These are phyloP conservation scores for Acorus gramineus DNA, from an alignment of 106 monocot species.

Conservation along the genomic window DNA sequence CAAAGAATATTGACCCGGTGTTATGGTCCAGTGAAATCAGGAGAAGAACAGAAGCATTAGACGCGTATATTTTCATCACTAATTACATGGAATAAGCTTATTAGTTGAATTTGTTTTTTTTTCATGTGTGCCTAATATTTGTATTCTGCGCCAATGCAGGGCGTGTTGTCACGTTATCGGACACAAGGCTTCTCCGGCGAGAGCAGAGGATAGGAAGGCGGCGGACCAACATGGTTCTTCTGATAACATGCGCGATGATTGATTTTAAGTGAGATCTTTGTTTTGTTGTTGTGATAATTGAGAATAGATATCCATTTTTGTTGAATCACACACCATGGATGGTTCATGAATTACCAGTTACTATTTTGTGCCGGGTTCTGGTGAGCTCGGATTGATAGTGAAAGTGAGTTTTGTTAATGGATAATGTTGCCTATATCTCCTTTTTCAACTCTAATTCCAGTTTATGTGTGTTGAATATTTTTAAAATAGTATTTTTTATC, in stretches of 20 bases:
- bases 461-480: too few species aligned
- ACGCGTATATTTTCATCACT: slow-evolving; percentile 26
- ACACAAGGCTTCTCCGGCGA: slow-evolving; percentile 20
- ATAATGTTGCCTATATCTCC: too few species aligned
- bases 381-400: too few species aligned
- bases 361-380: too few species aligned
- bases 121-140: neutral
- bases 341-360: too few species aligned
- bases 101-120: neutral
- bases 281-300: too few species aligned
- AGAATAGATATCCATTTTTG: too few species aligned
- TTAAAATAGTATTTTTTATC: too few species aligned
- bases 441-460: too few species aligned
- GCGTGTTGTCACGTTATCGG: slow-evolving; percentile 31
- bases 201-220: slow-evolving; percentile 29
- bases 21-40: slow-evolving; percentile 74
- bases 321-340: too few species aligned
- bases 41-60: slow-evolving; percentile 38
- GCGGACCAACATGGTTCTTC: slow-evolving; percentile 12
- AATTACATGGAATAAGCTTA: neutral
- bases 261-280: neutral
- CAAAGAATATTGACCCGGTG: slow-evolving; percentile 47
- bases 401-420: too few species aligned
- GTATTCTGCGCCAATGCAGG: slow-evolving; percentile 13
- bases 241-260: slow-evolving; percentile 17